Evolutionary conservation across 495 filamentous ascomycete genomes (phyloP), one percentile per base, ranked within the genome.

Genomic region (Aspergillus olivimuriae): DNA sequence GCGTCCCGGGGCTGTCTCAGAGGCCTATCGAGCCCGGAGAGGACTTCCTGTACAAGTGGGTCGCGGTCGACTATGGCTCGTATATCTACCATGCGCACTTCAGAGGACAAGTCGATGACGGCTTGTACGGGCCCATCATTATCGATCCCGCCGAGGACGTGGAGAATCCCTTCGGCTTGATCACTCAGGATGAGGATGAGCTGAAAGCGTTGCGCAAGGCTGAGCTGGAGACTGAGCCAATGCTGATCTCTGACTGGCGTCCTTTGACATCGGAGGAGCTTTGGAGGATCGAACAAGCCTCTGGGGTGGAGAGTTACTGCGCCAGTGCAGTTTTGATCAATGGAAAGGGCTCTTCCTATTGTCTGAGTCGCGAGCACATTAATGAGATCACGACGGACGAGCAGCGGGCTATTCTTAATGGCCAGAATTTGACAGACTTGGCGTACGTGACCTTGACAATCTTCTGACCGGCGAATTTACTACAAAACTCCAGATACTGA

Each of bases 231-330:
- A 66, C 71, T 3, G 45, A 60, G 11, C 72, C 71, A 0, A 44
- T 81, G 1, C 20, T 81, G 31, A 43, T 82, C 5, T 73, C 75
- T 3, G 79, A 83, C 44, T 79, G 73, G 72, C 66, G 62, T 31
- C 65, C 73, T 39, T 57, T 69, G 19, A 75, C 69, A 0, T 75
- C 74, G 1, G 51, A 65, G 23, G 60, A 77, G 32, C 56, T 69
- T 15, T 62, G 61, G 60, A 35, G 48, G 31, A 55, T 56, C 2
- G 55, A 72, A 42, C 41, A 56, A 3, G 58, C 53, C 16, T 66
- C 69, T n/a, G 58, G 63, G 3, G 44, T 71, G 11, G 66, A 74
- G 4, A 30, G 14, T n/a, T 19, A 26, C 23, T 72, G 73, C 51
- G 66, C 65, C 16, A 75, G 76, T 53, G 65, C 69, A 16, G 55